Evolutionary conservation across 2,329 filamentous ascomycete genomes (phyloP).

Genomic region (Aspergillus sp.): DNA sequence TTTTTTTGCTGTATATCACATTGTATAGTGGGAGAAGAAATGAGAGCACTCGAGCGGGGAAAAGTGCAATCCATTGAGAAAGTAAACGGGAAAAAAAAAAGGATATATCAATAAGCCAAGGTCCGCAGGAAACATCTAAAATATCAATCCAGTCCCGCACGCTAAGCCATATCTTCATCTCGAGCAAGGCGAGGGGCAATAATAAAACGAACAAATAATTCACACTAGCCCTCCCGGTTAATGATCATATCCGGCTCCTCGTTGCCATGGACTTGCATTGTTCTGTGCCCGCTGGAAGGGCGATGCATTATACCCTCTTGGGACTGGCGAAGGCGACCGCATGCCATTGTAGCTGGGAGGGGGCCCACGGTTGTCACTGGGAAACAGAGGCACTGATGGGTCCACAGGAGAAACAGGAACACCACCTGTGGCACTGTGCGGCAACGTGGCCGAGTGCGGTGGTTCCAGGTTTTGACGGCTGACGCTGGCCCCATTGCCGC

Average conservation of each 20-base stretch:
- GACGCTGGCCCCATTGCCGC: constrained; percentile 43
- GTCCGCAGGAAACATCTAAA: constrained; percentile 4
- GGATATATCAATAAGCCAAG: constrained; percentile 12
- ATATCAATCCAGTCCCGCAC: constrained; percentile 24
- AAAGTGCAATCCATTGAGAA: constrained; percentile 7
- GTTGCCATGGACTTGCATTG: constrained; percentile 57
- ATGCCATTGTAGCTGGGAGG: constrained; percentile 32
- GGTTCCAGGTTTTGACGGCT: constrained; percentile 40
- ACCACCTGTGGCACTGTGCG: constrained; percentile 26
- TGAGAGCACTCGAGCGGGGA: constrained; percentile 6
- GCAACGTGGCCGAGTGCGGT: constrained; percentile 18
- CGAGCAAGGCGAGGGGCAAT: constrained; percentile 21
- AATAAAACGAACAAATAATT: constrained; percentile 9
- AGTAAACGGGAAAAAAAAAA: constrained; percentile 13
- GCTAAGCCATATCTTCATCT: constrained; percentile 36
- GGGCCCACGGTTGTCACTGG: constrained; percentile 36
- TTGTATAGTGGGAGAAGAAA: constrained; percentile 12
- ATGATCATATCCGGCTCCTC: constrained; percentile 59
- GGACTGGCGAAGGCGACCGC: constrained; percentile 27
- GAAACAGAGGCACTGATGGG: constrained; percentile 42
- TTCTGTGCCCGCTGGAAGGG: constrained; percentile 43
- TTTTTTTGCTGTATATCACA: constrained; percentile 16
- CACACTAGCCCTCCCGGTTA: constrained; percentile 23
- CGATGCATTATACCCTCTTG: constrained; percentile 25
- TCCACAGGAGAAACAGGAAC: constrained; percentile 45